Conservation (phyloP, 2,329 filamentous ascomycete species). For the Sporothrix mexicana region DNA sequence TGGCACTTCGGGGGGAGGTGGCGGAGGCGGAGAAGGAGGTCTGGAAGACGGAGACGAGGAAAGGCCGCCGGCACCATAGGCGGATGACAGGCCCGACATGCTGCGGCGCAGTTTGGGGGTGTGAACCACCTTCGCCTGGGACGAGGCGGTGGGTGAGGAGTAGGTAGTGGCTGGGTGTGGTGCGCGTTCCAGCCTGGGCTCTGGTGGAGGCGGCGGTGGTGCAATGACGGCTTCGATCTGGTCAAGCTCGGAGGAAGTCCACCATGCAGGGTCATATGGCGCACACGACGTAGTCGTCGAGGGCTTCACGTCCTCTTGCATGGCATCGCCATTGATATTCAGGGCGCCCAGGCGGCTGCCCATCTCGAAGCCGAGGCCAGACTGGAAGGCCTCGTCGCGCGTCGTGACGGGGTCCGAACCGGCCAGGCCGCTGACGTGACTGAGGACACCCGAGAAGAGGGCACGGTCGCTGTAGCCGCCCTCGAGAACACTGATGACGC, state of each 20-base stretch:
- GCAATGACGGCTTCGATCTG: conserved; percentile 67
- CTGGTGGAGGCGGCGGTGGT: conserved; percentile 52
- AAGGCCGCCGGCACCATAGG: conserved; percentile 40
- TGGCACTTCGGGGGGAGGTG: conserved; percentile 78
- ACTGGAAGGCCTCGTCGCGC: conserved; percentile 47
- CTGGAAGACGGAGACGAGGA: conserved; percentile 41
- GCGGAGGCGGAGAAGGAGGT: conserved; percentile 58
- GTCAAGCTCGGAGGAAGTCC: conserved; percentile 69
- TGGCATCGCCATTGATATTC: neutral
- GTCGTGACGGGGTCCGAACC: conserved; percentile 54
- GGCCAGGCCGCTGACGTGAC: conserved; percentile 84
- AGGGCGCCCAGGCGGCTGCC: conserved; percentile 40
- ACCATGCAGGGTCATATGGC: conserved; percentile 73
- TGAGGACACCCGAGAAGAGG: conserved; percentile 83
- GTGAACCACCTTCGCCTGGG: conserved; percentile 78
- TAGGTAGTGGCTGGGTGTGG: conserved; percentile 71
- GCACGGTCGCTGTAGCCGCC: conserved; percentile 96
- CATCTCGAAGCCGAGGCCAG: conserved; percentile 64
- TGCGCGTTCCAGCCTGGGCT: conserved; percentile 60
- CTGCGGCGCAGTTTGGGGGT: conserved; percentile 69
- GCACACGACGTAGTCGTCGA: neutral
- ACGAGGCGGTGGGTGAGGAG: conserved; percentile 86
- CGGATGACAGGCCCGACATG: conserved; percentile 59
- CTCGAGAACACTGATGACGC: conserved; percentile 91
- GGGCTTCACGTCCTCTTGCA: neutral